A percentile compares a stretch with the other conserved stretches of the same genome.
Conservation (phyloP, 2,329 filamentous ascomycete genomes). For the Penicillium verrucosum region DNA sequence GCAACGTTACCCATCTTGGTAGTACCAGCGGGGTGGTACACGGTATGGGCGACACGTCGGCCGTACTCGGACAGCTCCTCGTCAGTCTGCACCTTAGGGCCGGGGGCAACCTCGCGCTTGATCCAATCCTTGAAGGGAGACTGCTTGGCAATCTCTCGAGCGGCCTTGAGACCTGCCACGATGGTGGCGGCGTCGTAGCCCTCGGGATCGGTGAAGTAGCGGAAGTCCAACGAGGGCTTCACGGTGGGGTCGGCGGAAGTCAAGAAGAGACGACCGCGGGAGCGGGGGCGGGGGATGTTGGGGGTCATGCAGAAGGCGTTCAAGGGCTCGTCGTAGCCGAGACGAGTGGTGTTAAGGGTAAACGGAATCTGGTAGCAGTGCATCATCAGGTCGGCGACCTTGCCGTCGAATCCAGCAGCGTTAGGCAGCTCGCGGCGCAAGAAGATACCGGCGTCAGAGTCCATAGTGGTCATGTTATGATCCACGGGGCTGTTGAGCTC, state of each 20-base stretch:
- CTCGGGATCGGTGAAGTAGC: slow-evolving; percentile 83
- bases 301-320: slow-evolving; percentile 92
- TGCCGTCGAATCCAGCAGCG: slow-evolving; percentile 66
- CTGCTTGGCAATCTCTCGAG: slow-evolving; percentile 72
- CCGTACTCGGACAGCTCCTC: slow-evolving; percentile 81
- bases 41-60: slow-evolving; percentile 75
- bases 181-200: slow-evolving; percentile 81
- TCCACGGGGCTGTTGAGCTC: slow-evolving; percentile 78
- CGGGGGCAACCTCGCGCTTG: slow-evolving; percentile 76
- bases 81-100: slow-evolving; percentile 69
- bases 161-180: slow-evolving; percentile 71
- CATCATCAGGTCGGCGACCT: slow-evolving; percentile 87
- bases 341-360: slow-evolving; percentile 75
- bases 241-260: slow-evolving; percentile 70
- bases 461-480: slow-evolving; percentile 80
- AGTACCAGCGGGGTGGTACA: slow-evolving; percentile 85
- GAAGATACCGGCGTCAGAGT: slow-evolving; percentile 86
- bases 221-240: slow-evolving; percentile 82
- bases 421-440: slow-evolving; percentile 72
- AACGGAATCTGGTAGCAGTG: slow-evolving; percentile 97
- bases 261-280: slow-evolving; percentile 72
- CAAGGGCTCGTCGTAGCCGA: slow-evolving; percentile 69
- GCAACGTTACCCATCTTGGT: slow-evolving; percentile 81
- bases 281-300: slow-evolving; percentile 80
- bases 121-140: slow-evolving; percentile 79